A percentile compares a stretch with the other conserved stretches of the same genome.
These are phyloP conservation scores for Aphanomyces invadans DNA, from an alignment of 352 stramenopile genomes.

Conservation along the genomic window DNA sequence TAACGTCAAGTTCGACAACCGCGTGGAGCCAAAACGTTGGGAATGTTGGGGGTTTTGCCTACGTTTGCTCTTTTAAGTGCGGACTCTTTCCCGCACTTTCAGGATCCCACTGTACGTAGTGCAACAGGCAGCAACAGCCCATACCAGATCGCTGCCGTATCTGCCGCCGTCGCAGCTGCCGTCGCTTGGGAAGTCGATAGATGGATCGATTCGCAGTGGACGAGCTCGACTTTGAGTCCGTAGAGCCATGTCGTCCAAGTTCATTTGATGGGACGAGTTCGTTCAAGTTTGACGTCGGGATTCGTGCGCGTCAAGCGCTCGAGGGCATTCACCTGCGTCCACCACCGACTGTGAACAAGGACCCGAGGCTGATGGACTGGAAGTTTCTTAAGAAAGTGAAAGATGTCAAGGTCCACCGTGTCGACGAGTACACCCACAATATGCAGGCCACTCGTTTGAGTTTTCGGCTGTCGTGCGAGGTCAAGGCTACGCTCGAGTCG, in stretches of 20 bases:
- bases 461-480: constrained; percentile 76
- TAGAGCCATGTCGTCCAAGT: constrained; percentile 79
- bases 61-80: background rate
- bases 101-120: background rate
- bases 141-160: background rate
- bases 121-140: background rate
- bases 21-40: too few species aligned
- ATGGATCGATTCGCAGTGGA: constrained; percentile 84
- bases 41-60: too few species aligned
- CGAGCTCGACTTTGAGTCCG: constrained; percentile 60
- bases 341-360: constrained; percentile 68
- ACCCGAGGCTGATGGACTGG: constrained; percentile 58
- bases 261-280: constrained; percentile 49
- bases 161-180: background rate
- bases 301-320: constrained; percentile 27
- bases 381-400: constrained; percentile 65
- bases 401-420: constrained; percentile 72
- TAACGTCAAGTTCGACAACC: too few species aligned
- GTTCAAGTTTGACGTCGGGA: constrained; percentile 73
- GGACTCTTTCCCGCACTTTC: background rate
- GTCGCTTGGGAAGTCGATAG: constrained; percentile 22
- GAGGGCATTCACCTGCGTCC: constrained; percentile 28
- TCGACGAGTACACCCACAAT: constrained; percentile 34
- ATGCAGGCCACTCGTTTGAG: constrained; percentile 55
- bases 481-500: constrained; percentile 65